Base-by-base conservation (phyloP, 441 rosid genomes). In the Isatis lusitanica region DNA sequence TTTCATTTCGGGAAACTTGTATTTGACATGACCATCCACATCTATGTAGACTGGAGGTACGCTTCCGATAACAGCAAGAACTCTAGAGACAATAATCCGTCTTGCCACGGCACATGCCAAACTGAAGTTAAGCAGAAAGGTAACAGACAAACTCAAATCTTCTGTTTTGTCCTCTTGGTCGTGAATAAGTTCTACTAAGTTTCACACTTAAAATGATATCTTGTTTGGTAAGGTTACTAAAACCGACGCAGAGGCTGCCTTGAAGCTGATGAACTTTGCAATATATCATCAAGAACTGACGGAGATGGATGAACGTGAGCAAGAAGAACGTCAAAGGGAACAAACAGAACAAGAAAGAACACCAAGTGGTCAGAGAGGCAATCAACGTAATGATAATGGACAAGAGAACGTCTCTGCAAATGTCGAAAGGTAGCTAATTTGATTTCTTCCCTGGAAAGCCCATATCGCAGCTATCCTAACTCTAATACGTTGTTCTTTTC, bases 31-130 rank as follows among this genome's bases (percentile, higher is more conserved):
- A 21, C 43, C 36, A 16, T 66, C 18, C 3, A 15, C 56, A 7
- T 71, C 57, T 71, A 68, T 79, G 82, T 65, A 95, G 99, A 93
- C 96, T 48, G 98, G 98, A 26, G 99, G 99, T 83, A 93, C 98
- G 9, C 98, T 95, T 80, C 98, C 98, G 10, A 92, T 95, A 63
- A 95, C 99, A 57, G 97, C 99, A 17, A 89, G 99, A 84, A 92
- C 99, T 57, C 77, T 95, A 70, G 99, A 95, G 84, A 95, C 99
- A 75, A 89, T 95, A 21, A 95, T 95, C 31, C 97, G 98, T 66
- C 91, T 95, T 70, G 92, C 99, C 30, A 93, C 99, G 26, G 98
- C 99, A 66, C 99, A 95, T 79, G 98, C 99, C 60, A 95, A 91
- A 78, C 66, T 95, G 90, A 92, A 89, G 79, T 82, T 95, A 81